phyloP scores from a whole-genome alignment of 345 rosid species.

The Clausena lansium region DNA sequence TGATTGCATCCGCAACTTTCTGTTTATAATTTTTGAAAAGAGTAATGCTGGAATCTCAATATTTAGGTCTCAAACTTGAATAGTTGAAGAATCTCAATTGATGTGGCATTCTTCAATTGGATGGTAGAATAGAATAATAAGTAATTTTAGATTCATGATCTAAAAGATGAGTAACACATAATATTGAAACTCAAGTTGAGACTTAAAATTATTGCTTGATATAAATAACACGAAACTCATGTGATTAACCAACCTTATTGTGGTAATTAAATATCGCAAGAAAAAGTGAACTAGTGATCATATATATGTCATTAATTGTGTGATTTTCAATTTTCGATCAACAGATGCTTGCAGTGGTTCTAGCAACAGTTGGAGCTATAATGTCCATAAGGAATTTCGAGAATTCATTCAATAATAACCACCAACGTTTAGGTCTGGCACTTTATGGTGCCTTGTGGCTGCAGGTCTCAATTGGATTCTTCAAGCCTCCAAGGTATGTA shows the following conservation, averaged over 20 bases:
- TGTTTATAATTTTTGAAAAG: background rate
- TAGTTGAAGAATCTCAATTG: too few relatives aligned
- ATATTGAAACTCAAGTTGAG: background rate
- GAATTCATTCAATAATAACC: conserved; percentile 60
- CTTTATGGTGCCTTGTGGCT: conserved; percentile 57
- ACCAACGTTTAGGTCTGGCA: conserved; percentile 59
- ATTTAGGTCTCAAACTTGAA: too few relatives aligned
- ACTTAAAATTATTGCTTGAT: background rate
- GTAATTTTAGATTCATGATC: too few relatives aligned
- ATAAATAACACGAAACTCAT: background rate
- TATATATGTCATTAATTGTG: background rate
- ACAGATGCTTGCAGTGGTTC: conserved; percentile 46
- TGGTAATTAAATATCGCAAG: conserved; percentile 1
- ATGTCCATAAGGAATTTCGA: conserved; percentile 55
- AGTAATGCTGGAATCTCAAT: too few relatives aligned
- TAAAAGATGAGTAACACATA: too few relatives aligned
- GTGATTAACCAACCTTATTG: background rate
- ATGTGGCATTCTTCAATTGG: too few relatives aligned
- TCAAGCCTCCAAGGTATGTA: conserved; percentile 43
- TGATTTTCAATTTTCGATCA: background rate
- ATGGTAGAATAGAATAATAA: too few relatives aligned
- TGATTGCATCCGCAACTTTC: conserved; percentile 34
- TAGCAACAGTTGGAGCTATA: conserved; percentile 59
- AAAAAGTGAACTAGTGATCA: background rate
- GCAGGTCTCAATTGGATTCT: conserved; percentile 52